Base-by-base conservation (phyloP, 768 basidiomycete species). In the Glaciozyma antarctica region DNA sequence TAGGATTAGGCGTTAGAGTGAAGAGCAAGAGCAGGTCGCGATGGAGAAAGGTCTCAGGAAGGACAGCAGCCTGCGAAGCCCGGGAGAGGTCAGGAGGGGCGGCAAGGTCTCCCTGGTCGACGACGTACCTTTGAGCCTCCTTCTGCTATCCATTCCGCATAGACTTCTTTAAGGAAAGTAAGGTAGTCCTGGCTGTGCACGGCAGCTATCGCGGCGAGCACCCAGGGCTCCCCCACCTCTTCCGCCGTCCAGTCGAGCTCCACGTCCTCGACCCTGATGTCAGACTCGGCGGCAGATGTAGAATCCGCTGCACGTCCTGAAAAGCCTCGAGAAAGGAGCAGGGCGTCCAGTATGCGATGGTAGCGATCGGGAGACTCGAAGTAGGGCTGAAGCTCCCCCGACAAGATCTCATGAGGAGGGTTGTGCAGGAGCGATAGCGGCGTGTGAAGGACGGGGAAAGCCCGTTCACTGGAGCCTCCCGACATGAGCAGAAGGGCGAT, bases 11-110 rank as follows among this genome's bases (percentile, higher is more conserved):
- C 13, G 58, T 51, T 19, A n/a, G n/a, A n/a, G n/a, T n/a, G n/a
- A n/a, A n/a, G 24, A 38, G 4, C 47, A 61, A 60, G 15, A 72
- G 62, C 7, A 76, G 61, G 56, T 69, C 69, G 1, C 34, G 61
- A n/a, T 75, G 75, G 7, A 72, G 63, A 44, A 78, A 78, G 9
- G 74, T 70, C 26, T 78, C 76, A 1, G 77, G 77, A 7, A 77
- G 53, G 15, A 77, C 76, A 0, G 74, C 75, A 10, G 53, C 70
- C 76, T 77, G 56, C 19, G 32, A 2, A 19, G 51, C 2, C 45
- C 17, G 22, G 21, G 28, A 19, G 45, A 43, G 21, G 13, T 41
- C 19, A 15, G 15, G 44, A 22, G 8, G 21, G 19, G 43, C 17
- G 19, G n/a, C n/a, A n/a, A n/a, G n/a, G 16, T 32, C 32, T 5